phyloP scores from a whole-genome alignment of 345 rosid species.

The Theobroma cacao region DNA sequence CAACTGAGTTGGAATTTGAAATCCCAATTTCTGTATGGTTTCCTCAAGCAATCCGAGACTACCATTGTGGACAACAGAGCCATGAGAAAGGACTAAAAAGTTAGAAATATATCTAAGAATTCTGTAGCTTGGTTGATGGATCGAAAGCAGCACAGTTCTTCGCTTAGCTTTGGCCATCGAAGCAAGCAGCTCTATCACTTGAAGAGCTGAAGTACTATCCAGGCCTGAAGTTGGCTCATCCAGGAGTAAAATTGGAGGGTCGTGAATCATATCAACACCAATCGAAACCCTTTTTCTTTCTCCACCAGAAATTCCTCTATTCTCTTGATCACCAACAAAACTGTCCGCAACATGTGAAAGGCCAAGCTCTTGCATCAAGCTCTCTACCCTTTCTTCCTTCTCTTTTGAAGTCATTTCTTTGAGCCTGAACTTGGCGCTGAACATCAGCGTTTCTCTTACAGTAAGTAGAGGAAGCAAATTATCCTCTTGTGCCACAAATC shows the following conservation, averaged over 20 bases:
- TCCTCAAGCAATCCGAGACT: constrained; percentile 61
- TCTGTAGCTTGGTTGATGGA: constrained; percentile 73
- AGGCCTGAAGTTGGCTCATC: constrained; percentile 96
- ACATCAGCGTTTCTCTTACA: constrained; percentile 80
- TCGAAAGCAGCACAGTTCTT: constrained; percentile 63
- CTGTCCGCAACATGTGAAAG: constrained; percentile 47
- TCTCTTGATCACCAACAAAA: constrained; percentile 61
- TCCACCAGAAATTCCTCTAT: constrained; percentile 80
- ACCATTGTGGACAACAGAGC: constrained; percentile 55
- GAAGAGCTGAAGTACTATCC: constrained; percentile 77
- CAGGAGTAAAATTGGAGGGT: constrained; percentile 69
- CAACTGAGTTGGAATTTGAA: constrained; percentile 62
- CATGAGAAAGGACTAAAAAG: constrained; percentile 54
- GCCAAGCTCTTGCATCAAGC: constrained; percentile 67
- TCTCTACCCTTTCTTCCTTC: constrained; percentile 64
- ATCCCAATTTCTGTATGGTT: constrained; percentile 53
- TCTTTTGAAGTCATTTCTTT: constrained; percentile 42
- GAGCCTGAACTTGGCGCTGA: constrained; percentile 72
- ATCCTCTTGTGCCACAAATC: constrained; percentile 87
- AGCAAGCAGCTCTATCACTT: constrained; percentile 78
- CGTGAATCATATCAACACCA: constrained; percentile 82
- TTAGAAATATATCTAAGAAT: constrained; percentile 68
- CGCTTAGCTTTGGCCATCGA: constrained; percentile 57
- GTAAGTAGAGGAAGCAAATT: constrained; percentile 77
- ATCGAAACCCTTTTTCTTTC: constrained; percentile 82